Percentiles rank a stretch among this genome's conserved stretches.
Conservation (phyloP, 2,329 filamentous ascomycete species). For the Sporothrix globosa region DNA sequence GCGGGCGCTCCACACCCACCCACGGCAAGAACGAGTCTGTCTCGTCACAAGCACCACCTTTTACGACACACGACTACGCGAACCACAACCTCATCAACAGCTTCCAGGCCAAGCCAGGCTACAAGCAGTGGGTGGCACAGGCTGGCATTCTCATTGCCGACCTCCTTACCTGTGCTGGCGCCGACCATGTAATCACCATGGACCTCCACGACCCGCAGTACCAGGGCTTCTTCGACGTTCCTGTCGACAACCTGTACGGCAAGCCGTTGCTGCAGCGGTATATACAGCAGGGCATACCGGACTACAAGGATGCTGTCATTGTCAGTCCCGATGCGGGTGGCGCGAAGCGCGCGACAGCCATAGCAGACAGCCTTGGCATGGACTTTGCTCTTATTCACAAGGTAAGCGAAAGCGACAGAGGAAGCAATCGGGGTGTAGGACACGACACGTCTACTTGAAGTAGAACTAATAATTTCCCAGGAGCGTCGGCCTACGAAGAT, state of each 20-base stretch:
- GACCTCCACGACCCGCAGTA: conserved; percentile 92
- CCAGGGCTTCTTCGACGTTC: conserved; percentile 98
- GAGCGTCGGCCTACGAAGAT: conserved; percentile 68
- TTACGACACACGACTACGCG: conserved; percentile 67
- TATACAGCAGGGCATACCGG: conserved; percentile 78
- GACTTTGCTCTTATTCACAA: conserved; percentile 99
- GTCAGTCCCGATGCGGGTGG: conserved; percentile 96
- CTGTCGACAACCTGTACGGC: conserved; percentile 95
- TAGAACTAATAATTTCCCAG: conserved; percentile 31
- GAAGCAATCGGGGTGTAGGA: background rate
- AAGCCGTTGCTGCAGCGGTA: conserved; percentile 72
- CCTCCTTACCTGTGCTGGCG: conserved; percentile 89
- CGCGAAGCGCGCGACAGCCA: conserved; percentile 92
- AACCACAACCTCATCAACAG: conserved; percentile 60
- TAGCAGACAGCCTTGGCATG: conserved; percentile 90
- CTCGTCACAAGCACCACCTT: conserved; percentile 52
- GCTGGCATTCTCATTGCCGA: conserved; percentile 94
- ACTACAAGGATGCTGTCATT: conserved; percentile 84
- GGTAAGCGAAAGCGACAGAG: conserved; percentile 53
- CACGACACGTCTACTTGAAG: background rate
- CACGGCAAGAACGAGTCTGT: conserved; percentile 47
- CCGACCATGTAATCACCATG: conserved; percentile 97
- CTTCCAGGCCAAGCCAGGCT: conserved; percentile 82
- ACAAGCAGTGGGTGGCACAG: conserved; percentile 98
- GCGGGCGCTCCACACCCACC: conserved; percentile 42